Percentiles rank a stretch among this genome's conserved stretches.
Conservation (phyloP, 352 stramenopile genomes). For the Paralagenidium karlingii region DNA sequence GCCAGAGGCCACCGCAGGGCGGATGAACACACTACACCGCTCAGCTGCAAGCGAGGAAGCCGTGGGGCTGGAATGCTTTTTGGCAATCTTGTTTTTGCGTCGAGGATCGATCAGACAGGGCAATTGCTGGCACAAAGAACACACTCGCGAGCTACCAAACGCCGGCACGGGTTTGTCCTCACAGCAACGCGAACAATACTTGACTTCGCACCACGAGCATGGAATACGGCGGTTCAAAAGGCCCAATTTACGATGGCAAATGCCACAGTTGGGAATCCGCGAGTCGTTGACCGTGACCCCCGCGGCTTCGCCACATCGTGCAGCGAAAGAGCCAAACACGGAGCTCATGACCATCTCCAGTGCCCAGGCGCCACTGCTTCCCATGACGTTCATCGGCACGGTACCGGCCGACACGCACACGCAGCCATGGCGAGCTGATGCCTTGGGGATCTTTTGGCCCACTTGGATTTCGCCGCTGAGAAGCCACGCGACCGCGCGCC, state of each 20-base stretch:
- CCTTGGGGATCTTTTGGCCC: constrained; percentile 56
- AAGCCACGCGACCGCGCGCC: constrained; percentile 61
- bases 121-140: constrained; percentile 61
- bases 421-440: constrained; percentile 56
- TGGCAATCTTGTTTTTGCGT: constrained; percentile 55
- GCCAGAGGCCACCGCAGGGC: constrained; percentile 29
- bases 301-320: constrained; percentile 43
- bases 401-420: constrained; percentile 65
- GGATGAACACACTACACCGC: constrained; percentile 66
- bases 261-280: constrained; percentile 58
- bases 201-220: constrained; percentile 78
- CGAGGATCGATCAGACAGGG: constrained; percentile 65
- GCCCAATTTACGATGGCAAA: constrained; percentile 70
- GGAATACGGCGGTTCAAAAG: constrained; percentile 67
- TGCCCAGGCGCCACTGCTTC: constrained; percentile 62
- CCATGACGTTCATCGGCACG: constrained; percentile 47
- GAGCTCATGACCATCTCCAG: constrained; percentile 77
- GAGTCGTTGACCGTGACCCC: constrained; percentile 64
- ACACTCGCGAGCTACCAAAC: constrained; percentile 71
- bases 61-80: constrained; percentile 30
- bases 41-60: constrained; percentile 10
- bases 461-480: constrained; percentile 62
- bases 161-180: constrained; percentile 75
- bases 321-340: constrained; percentile 71
- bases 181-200: constrained; percentile 75